These are phyloP conservation scores for Kwoniella dendrophila DNA, from an alignment of 768 basidiomycete species.

Conservation along the genomic window DNA sequence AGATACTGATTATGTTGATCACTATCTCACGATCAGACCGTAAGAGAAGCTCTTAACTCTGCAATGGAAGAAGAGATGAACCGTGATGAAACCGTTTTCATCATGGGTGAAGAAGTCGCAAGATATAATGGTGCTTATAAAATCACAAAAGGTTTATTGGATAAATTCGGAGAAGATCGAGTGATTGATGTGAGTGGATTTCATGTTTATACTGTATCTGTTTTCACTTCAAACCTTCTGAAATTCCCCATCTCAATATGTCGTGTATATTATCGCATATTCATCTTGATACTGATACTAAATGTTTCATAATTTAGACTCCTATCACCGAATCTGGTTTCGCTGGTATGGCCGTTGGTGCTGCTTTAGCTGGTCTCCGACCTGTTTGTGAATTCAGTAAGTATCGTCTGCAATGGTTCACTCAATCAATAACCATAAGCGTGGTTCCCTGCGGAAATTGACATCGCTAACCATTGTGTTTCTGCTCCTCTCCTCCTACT, in stretches of 20 bases:
- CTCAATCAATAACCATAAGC: no score
- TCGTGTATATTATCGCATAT: neutral
- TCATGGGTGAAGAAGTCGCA: slow-evolving; percentile 97
- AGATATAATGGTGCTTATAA: slow-evolving; percentile 74
- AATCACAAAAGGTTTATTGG: slow-evolving; percentile 97
- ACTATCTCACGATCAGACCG: slow-evolving; percentile 63
- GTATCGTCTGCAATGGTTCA: slow-evolving; percentile 10
- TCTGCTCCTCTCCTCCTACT: neutral
- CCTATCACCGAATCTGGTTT: slow-evolving; percentile 91
- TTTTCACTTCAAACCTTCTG: no score
- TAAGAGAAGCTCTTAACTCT: slow-evolving; percentile 93
- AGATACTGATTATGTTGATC: neutral
- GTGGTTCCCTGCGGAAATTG: neutral
- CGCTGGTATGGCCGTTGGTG: slow-evolving; percentile 91
- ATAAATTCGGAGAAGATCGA: slow-evolving; percentile 98
- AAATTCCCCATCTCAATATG: no score
- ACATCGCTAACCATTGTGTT: no score
- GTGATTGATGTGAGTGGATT: slow-evolving; percentile 71
- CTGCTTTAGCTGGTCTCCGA: slow-evolving; percentile 89
- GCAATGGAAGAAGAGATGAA: slow-evolving; percentile 99
- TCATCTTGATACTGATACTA: neutral
- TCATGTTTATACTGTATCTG: neutral
- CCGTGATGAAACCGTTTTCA: slow-evolving; percentile 89
- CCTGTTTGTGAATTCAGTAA: slow-evolving; percentile 94
- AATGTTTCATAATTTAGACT: slow-evolving; percentile 24